Evolutionary conservation across 1,284 basidiomycete species (phyloP).

Genomic region (Laetiporus sulphureus): DNA sequence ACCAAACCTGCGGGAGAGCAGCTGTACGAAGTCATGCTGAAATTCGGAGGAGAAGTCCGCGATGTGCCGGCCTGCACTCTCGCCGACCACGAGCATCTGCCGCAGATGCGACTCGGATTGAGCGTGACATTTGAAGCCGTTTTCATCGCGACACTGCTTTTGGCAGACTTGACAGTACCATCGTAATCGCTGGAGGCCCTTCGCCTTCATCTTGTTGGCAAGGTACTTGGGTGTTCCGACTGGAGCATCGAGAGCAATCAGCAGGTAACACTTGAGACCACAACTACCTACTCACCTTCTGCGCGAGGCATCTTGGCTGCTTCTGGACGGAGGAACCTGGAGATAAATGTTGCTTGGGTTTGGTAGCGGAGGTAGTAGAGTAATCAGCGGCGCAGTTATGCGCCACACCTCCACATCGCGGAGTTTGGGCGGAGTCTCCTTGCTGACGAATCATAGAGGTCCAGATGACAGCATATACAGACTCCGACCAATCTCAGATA

Average conservation of each 20-base stretch:
- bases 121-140: slow-evolving; percentile 92
- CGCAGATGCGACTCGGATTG: slow-evolving; percentile 86
- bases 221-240: slow-evolving; percentile 88
- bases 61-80: slow-evolving; percentile 88
- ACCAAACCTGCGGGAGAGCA: slow-evolving; percentile 87
- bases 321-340: not conserved
- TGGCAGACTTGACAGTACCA: slow-evolving; percentile 98
- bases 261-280: too few species aligned
- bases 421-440: too few species aligned
- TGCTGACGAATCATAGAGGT: not conserved
- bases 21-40: slow-evolving; percentile 85
- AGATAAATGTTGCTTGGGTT: too few species aligned
- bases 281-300: slow-evolving; percentile 67
- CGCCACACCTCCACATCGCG: too few species aligned
- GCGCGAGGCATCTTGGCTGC: slow-evolving; percentile 60
- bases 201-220: slow-evolving; percentile 94
- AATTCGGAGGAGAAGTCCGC: slow-evolving; percentile 87
- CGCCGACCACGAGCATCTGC: slow-evolving; percentile 94
- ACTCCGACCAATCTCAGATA: not conserved
- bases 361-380: too few species aligned
- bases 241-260: too few species aligned
- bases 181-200: slow-evolving; percentile 86
- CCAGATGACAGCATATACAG: not conserved
- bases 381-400: too few species aligned
- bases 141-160: slow-evolving; percentile 95